These are phyloP conservation scores for Ormosia emarginata DNA, from an alignment of 306 rosid species.

Conservation along the genomic window DNA sequence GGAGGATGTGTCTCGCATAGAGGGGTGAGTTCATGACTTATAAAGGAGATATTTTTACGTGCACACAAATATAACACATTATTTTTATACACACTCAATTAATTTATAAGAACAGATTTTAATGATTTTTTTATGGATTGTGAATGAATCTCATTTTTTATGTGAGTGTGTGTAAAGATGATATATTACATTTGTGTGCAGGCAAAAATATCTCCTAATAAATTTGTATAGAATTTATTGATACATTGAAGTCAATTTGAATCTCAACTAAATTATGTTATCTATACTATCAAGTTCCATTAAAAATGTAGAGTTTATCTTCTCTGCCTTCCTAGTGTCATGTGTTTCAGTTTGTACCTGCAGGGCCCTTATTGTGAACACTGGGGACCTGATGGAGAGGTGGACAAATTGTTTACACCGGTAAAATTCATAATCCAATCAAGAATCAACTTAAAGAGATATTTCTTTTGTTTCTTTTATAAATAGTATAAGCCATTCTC, in stretches of 20 bases:
- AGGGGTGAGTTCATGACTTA: conserved; percentile 59
- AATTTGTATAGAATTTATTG: not conserved
- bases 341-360: conserved; percentile 12
- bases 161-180: too few relatives aligned
- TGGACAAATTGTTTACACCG: conserved; percentile 89
- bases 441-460: not conserved
- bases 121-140: too few relatives aligned
- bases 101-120: too few relatives aligned
- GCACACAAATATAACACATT: too few relatives aligned
- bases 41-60: too few relatives aligned
- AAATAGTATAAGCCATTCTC: not conserved
- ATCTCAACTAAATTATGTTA: not conserved
- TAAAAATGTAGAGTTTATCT: not conserved
- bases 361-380: conserved; percentile 82
- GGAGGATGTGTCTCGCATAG: conserved; percentile 72
- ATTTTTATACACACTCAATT: too few relatives aligned
- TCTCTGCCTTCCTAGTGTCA: not conserved
- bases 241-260: not conserved
- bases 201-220: too few relatives aligned
- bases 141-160: too few relatives aligned
- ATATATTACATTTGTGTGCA: too few relatives aligned
- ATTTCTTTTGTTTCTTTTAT: not conserved
- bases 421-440: conserved; percentile 33
- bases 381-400: conserved; percentile 94
- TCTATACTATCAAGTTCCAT: not conserved